Evolutionary conservation across 305 asterid genomes (phyloP).

Genomic region (Fraxinus dipetala): DNA sequence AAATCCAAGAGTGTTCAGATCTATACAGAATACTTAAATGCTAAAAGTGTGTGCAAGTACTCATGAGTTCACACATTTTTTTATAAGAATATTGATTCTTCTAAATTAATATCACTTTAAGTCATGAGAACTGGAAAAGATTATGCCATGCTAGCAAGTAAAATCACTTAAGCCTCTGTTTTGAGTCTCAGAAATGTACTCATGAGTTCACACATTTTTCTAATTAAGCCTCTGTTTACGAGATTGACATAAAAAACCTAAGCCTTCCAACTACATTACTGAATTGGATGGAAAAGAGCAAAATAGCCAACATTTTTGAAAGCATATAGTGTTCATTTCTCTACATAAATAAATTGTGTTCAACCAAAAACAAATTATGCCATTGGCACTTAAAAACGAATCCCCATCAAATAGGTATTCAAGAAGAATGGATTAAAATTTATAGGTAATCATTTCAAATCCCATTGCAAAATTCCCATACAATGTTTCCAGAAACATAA

Average conservation of each 20-base stretch:
- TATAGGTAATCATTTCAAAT: not conserved
- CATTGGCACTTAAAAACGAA: not conserved
- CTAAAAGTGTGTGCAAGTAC: not conserved
- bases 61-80: not conserved
- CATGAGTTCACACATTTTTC: not conserved
- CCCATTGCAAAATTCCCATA: not conserved
- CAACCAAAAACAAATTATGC: not conserved
- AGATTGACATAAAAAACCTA: not conserved
- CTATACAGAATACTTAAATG: not conserved
- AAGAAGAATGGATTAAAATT: not conserved
- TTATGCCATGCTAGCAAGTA: not conserved
- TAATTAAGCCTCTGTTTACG: not conserved
- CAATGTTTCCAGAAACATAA: not conserved
- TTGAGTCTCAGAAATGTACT: not conserved
- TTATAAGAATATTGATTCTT: not conserved
- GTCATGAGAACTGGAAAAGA: not conserved
- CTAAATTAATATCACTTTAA: not conserved
- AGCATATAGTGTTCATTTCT: not conserved
- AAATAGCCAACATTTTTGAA: not conserved
- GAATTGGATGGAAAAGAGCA: not conserved
- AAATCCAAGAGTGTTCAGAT: slow-evolving; percentile 2
- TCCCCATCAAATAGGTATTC: not conserved
- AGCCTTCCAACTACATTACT: not conserved
- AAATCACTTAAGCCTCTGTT: not conserved
- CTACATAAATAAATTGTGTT: not conserved